Conservation (phyloP, 768 basidiomycete genomes). For the Cantharellus cinnabarinus region DNA sequence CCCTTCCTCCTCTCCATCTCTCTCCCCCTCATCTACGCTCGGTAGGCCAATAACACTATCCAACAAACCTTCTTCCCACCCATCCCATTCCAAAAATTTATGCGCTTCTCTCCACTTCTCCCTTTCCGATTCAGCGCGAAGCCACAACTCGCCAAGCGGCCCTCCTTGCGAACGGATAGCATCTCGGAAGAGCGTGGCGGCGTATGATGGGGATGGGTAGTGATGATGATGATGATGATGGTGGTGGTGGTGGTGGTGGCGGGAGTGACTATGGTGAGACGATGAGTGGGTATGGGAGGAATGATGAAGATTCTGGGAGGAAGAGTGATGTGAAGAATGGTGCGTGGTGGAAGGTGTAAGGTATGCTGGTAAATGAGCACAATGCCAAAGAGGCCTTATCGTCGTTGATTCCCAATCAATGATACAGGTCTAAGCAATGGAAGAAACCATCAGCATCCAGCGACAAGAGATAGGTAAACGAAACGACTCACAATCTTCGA, state of each 20-base stretch:
- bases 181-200: background rate
- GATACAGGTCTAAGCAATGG: constrained; percentile 42
- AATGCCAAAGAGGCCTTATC: constrained; percentile 67
- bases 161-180: background rate
- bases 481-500: constrained; percentile 43
- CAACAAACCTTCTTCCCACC: constrained; percentile 74
- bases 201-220: background rate
- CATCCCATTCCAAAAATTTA: constrained; percentile 72
- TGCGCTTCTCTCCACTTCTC: constrained; percentile 53
- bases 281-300: background rate
- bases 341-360: constrained; percentile 31
- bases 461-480: constrained; percentile 4
- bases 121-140: constrained; percentile 47
- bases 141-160: constrained; percentile 32
- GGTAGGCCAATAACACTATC: constrained; percentile 42
- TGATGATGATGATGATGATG: background rate
- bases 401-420: constrained; percentile 90
- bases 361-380: constrained; percentile 63
- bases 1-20: background rate
- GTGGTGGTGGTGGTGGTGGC: background rate
- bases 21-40: background rate
- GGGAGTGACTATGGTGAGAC: background rate
- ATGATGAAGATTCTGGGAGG: background rate
- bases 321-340: background rate
- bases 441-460: background rate